These are phyloP conservation scores for Phytopythium boreale DNA, from an alignment of 352 stramenopile species.

Conservation along the genomic window DNA sequence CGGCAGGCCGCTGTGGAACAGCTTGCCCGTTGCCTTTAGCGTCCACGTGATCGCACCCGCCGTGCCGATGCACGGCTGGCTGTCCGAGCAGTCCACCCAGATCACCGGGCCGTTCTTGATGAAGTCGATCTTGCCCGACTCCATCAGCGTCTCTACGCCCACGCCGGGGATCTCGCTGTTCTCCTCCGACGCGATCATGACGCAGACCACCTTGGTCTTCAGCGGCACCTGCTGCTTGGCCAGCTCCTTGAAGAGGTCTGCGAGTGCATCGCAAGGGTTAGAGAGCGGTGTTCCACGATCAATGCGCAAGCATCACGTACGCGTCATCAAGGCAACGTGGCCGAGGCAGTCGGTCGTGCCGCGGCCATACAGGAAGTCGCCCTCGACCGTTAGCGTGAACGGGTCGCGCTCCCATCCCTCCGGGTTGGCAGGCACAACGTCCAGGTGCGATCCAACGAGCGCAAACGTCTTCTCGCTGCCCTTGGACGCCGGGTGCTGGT, in stretches of 20 bases:
- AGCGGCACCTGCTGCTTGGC: slow-evolving; percentile 73
- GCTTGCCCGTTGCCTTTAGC: slow-evolving; percentile 88
- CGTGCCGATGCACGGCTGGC: slow-evolving; percentile 91
- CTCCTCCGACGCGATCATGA: slow-evolving; percentile 91
- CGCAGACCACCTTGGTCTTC: slow-evolving; percentile 76
- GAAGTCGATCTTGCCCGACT: slow-evolving; percentile 88
- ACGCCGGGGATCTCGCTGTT: slow-evolving; percentile 82
- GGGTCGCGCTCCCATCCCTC: slow-evolving; percentile 88
- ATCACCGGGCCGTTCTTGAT: slow-evolving; percentile 91
- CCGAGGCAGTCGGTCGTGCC: slow-evolving; percentile 93
- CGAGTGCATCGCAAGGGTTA: background rate
- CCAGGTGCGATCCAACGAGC: slow-evolving; percentile 89
- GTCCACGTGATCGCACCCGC: slow-evolving; percentile 86
- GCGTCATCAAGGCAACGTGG: slow-evolving; percentile 91
- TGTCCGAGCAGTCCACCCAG: slow-evolving; percentile 92
- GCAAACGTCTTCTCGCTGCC: slow-evolving; percentile 66
- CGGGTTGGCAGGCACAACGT: slow-evolving; percentile 92
- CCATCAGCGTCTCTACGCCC: slow-evolving; percentile 88
- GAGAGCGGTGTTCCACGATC: too few relatives aligned
- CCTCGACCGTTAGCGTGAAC: slow-evolving; percentile 86
- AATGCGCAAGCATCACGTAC: slow-evolving; percentile 15
- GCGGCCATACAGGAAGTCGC: slow-evolving; percentile 90
- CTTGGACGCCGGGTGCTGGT: slow-evolving; percentile 41
- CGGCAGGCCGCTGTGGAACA: slow-evolving; percentile 91
- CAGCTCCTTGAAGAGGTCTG: slow-evolving; percentile 64